phyloP scores from a whole-genome alignment of 345 rosid species.

The Corchorus capsularis region DNA sequence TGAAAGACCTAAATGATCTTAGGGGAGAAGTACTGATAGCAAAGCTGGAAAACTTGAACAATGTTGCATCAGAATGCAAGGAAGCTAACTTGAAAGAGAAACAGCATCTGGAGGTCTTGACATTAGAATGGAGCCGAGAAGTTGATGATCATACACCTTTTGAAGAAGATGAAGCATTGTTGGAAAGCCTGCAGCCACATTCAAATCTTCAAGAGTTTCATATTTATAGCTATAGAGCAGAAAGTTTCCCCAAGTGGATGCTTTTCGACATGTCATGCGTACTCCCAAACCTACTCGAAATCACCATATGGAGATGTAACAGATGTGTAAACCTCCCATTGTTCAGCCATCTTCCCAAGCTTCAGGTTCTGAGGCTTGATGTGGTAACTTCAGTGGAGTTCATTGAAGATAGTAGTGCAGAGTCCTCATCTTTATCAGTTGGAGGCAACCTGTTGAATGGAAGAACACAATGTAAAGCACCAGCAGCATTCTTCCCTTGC shows the following conservation, averaged over 20 bases:
- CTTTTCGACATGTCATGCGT: conserved; percentile 3
- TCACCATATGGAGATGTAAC: conserved; percentile 10
- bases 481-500: conserved; percentile 16
- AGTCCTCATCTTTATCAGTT: conserved; percentile 3
- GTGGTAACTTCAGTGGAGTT: conserved; percentile 8
- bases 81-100: conserved; percentile 12
- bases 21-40: conserved; percentile 14
- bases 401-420: conserved; percentile 14
- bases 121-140: conserved; percentile 20
- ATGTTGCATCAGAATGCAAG: conserved; percentile 11
- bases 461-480: neutral
- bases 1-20: conserved; percentile 19
- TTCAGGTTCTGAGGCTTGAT: conserved; percentile 21
- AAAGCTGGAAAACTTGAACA: conserved; percentile 16
- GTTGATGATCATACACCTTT: conserved; percentile 2
- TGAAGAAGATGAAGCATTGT: conserved; percentile 17
- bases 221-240: conserved; percentile 11
- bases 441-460: neutral
- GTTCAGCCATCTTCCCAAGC: conserved; percentile 20
- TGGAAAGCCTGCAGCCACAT: conserved; percentile 17
- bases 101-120: conserved; percentile 12
- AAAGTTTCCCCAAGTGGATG: conserved; percentile 16
- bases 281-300: conserved; percentile 20
- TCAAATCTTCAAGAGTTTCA: conserved; percentile 17
- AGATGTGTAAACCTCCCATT: conserved; percentile 3